phyloP scores from a whole-genome alignment of 768 basidiomycete genomes.

The Goffeauzyma gilvescens region DNA sequence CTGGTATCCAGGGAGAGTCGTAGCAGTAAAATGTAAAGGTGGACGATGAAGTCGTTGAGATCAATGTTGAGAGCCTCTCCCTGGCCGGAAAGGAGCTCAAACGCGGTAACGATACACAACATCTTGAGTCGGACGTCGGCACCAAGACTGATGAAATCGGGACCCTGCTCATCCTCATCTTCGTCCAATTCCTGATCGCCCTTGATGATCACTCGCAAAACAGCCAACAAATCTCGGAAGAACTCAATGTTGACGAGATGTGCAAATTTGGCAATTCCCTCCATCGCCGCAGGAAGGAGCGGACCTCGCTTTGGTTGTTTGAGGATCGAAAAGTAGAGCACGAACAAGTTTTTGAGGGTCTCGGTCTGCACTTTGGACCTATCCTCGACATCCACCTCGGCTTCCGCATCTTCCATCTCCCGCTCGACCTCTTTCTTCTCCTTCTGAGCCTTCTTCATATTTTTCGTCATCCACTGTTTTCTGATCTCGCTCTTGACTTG shows the following conservation, averaged over 20 bases:
- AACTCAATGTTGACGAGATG: conserved; percentile 97
- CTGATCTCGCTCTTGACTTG: conserved; percentile 31
- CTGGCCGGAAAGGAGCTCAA: conserved; percentile 89
- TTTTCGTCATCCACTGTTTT: conserved; percentile 74
- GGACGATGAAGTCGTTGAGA: conserved; percentile 66
- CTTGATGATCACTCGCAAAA: conserved; percentile 56
- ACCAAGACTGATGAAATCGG: conserved; percentile 27
- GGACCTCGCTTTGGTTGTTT: conserved; percentile 60
- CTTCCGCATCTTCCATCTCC: conserved; percentile 85
- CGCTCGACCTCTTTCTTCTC: conserved; percentile 77
- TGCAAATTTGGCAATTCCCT: conserved; percentile 79
- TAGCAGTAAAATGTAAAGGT: conserved; percentile 63
- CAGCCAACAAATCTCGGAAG: conserved; percentile 81
- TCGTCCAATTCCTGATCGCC: conserved; percentile 34
- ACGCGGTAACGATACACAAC: conserved; percentile 84
- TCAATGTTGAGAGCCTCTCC: conserved; percentile 97
- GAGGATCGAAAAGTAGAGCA: conserved; percentile 85
- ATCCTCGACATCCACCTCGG: conserved; percentile 81
- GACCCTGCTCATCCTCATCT: conserved; percentile 19
- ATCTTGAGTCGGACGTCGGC: conserved; percentile 39
- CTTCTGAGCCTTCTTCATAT: conserved; percentile 61
- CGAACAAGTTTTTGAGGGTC: conserved; percentile 89
- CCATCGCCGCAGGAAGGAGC: conserved; percentile 66
- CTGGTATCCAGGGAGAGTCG: conserved; percentile 49
- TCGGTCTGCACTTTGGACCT: conserved; percentile 75